These are phyloP conservation scores for Actinomucor elegans DNA, from an alignment of 371 early-diverging fungal genomes.

Conservation along the genomic window DNA sequence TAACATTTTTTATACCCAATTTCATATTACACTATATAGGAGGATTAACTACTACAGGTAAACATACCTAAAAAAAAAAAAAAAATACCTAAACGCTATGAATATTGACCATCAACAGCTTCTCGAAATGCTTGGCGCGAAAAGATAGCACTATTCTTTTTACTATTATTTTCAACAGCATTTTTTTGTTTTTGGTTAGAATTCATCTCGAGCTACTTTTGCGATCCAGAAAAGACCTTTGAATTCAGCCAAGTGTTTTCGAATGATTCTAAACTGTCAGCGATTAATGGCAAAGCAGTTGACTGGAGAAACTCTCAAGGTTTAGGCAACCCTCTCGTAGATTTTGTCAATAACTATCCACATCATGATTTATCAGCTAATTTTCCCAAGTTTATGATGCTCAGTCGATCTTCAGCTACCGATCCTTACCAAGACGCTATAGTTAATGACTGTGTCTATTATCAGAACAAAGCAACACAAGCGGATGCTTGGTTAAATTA, in stretches of 20 bases:
- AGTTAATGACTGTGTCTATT: slow-evolving; percentile 34
- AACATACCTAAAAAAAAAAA: too few relatives aligned
- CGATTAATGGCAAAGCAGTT: slow-evolving; percentile 44
- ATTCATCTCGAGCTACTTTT: slow-evolving; percentile 41
- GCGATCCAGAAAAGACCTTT: slow-evolving; percentile 36
- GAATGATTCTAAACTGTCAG: slow-evolving; percentile 30
- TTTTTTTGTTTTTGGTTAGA: slow-evolving; percentile 47
- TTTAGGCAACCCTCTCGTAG: slow-evolving; percentile 7
- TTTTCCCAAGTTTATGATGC: slow-evolving; percentile 42
- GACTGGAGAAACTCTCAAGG: slow-evolving; percentile 24
- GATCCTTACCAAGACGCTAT: slow-evolving; percentile 21
- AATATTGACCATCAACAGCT: slow-evolving; percentile 10
- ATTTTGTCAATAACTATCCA: slow-evolving; percentile 32
- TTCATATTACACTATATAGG: slow-evolving; percentile 27
- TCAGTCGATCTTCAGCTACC: slow-evolving; percentile 19
- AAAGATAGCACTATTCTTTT: slow-evolving; percentile 39
- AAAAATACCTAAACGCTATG: too few relatives aligned
- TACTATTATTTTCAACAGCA: slow-evolving; percentile 28
- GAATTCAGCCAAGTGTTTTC: slow-evolving; percentile 25
- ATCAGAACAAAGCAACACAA: slow-evolving; percentile 13
- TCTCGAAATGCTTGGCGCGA: slow-evolving; percentile 49
- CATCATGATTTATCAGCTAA: slow-evolving; percentile 45
- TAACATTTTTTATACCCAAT: slow-evolving; percentile 34
- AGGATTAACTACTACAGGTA: slow-evolving; percentile 34
- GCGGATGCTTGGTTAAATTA: slow-evolving; percentile 43